These are phyloP conservation scores for Aspergillus leporis DNA, from an alignment of 495 filamentous ascomycete species.

Conservation along the genomic window DNA sequence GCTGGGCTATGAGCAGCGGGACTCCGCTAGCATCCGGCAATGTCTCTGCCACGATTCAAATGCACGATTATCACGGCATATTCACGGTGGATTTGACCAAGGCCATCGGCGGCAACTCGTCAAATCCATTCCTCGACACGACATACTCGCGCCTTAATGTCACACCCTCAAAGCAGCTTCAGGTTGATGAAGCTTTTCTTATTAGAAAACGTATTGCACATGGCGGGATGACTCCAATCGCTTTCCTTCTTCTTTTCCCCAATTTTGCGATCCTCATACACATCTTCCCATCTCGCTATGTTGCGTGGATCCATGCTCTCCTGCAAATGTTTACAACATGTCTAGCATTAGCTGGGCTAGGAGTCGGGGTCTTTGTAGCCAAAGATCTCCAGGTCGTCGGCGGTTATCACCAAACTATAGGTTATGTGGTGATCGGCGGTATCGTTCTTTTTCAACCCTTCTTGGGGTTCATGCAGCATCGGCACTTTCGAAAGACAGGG, in stretches of 20 bases:
- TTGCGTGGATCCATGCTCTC: conserved; percentile 52
- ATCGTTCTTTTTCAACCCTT: conserved; percentile 61
- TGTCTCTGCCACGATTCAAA: conserved; percentile 43
- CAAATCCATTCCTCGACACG: conserved; percentile 57
- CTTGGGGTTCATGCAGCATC: conserved; percentile 64
- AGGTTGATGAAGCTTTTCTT: conserved; percentile 19
- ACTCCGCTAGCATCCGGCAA: conserved; percentile 52
- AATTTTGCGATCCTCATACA: conserved; percentile 44
- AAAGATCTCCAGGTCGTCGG: conserved; percentile 25
- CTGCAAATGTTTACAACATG: conserved; percentile 56
- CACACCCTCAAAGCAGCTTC: conserved; percentile 16
- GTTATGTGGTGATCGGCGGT: conserved; percentile 54
- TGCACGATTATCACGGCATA: conserved; percentile 55
- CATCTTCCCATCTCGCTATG: conserved; percentile 35
- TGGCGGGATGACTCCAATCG: conserved; percentile 34
- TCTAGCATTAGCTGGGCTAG: conserved; percentile 59
- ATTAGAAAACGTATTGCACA: conserved; percentile 37
- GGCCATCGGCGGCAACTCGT: conserved; percentile 52
- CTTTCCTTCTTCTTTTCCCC: conserved; percentile 46
- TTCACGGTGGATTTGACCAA: conserved; percentile 58
- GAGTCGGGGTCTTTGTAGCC: conserved; percentile 55
- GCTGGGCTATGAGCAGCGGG: conserved; percentile 60
- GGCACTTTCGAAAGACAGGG: conserved; percentile 47
- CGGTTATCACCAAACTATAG: conserved; percentile 48
- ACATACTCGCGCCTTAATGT: conserved; percentile 10